These are phyloP conservation scores for Metroxylon sagu DNA, from an alignment of 176 grass and related monocot species.

Conservation along the genomic window DNA sequence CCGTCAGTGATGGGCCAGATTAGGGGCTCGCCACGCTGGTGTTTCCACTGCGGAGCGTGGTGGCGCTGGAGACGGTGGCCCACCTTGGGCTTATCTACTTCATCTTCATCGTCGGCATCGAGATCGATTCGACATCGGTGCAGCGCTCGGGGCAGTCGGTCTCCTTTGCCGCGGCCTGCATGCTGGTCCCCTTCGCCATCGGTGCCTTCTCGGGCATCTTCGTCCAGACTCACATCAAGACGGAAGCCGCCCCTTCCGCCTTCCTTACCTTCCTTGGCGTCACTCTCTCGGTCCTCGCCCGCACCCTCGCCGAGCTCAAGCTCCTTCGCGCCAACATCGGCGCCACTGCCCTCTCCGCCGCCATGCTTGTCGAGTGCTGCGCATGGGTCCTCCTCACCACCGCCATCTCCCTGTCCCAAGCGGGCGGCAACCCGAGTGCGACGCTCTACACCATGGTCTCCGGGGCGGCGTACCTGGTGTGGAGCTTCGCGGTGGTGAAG, in stretches of 20 bases:
- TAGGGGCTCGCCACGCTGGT: conserved; percentile 4
- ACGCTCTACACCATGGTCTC: not conserved
- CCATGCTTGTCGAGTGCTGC: conserved; percentile 70
- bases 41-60: conserved; percentile 39
- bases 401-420: conserved; percentile 1
- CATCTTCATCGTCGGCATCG: conserved; percentile 51
- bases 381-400: conserved; percentile 57
- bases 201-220: conserved; percentile 40
- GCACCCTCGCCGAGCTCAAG: conserved; percentile 84
- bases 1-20: not conserved
- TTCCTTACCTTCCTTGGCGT: conserved; percentile 83
- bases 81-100: conserved; percentile 58
- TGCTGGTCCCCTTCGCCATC: conserved; percentile 68
- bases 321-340: conserved; percentile 64
- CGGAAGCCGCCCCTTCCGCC: conserved; percentile 38
- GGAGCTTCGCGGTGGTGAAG: conserved; percentile 1
- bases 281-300: conserved; percentile 61
- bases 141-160: conserved; percentile 37
- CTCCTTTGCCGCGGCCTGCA: conserved; percentile 38
- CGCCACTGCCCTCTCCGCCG: conserved; percentile 60
- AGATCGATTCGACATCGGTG: conserved; percentile 51
- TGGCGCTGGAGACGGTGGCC: conserved; percentile 61
- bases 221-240: conserved; percentile 48
- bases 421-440: not conserved
- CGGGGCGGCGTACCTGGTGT: not conserved